Base-by-base conservation (phyloP, 129 eudicot genomes). In the Centrapalus pauciflorus region DNA sequence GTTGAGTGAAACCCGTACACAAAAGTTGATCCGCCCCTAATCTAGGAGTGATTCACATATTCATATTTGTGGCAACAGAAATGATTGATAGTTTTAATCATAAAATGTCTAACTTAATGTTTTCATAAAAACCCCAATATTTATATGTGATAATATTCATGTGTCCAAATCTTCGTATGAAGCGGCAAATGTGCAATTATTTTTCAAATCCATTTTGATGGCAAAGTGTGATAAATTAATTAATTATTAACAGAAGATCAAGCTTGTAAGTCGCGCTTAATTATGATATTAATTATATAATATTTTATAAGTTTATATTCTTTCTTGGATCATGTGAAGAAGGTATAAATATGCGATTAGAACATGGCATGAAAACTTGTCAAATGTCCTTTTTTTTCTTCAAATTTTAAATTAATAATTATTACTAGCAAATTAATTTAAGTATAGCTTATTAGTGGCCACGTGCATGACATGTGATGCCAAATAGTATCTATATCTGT, bases 261-360 rank as follows among this genome's bases (percentile, higher is more conserved):
- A 69, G 65, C n/a, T 62, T 63, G 76, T 74, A 74, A 74, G 51
- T 45, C 64, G 65, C 24, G 71, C 73, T 56, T 37, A 54, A 59
- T 38, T 26, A 58, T 45, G 43, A 43, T 58, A 45, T 55, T 11
- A 57, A 70, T 13, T 40, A 9, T 16, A 23, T 34, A 3, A 12
- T 27, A 5, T 21, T 10, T 13, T 41, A 35, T 27, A 73, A 35
- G 14, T 20, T 23, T 21, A 25, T 57, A 71, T 61, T 75, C 67
- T 55, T 43, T 76, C 76, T 82, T 60, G 83, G 85, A 79, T 81
- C 87, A 84, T 84, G 95, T 84, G 85, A 75, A 61, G 55, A 59
- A 59, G 50, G 70, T 59, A 76, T 28, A 32, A 48, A 73, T 59
- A 59, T 71, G 60, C 37, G 25, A 71, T 27, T 71, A 55, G 62